Evolutionary conservation across 768 basidiomycete genomes (phyloP).

Genomic region (Agrocybe pediades): DNA sequence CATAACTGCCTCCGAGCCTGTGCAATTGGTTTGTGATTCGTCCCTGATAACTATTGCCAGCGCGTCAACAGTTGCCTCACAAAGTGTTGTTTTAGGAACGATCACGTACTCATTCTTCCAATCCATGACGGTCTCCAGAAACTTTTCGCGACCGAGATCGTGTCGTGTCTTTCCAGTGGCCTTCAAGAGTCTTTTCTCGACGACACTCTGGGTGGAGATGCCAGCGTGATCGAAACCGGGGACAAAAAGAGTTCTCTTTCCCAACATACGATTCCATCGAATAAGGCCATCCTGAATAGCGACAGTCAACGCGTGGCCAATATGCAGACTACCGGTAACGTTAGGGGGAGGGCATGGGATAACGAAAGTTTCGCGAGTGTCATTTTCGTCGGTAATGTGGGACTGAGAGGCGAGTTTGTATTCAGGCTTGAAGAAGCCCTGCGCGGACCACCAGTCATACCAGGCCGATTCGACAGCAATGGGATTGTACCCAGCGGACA

Average conservation of each 20-base stretch:
- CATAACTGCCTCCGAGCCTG: constrained; percentile 89
- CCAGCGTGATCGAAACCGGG: constrained; percentile 99
- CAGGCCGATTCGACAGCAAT: constrained; percentile 92
- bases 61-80: neutral
- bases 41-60: constrained; percentile 73
- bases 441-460: constrained; percentile 97
- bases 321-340: constrained; percentile 93
- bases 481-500: constrained; percentile 95
- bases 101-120: constrained; percentile 93
- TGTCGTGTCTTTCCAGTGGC: constrained; percentile 80
- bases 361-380: constrained; percentile 56
- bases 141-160: constrained; percentile 92
- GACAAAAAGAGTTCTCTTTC: constrained; percentile 84
- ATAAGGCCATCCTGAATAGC: constrained; percentile 90
- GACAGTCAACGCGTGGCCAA: constrained; percentile 91
- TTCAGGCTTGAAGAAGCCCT: constrained; percentile 89
- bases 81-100: neutral
- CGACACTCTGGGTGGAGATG: constrained; percentile 97
- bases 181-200: constrained; percentile 91
- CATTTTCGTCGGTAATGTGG: constrained; percentile 58
- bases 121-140: constrained; percentile 87
- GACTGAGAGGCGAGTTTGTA: constrained; percentile 50
- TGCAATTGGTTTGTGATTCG: constrained; percentile 89
- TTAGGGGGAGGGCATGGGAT: constrained; percentile 94
- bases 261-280: constrained; percentile 97